Base-by-base conservation (phyloP, 2,329 filamentous ascomycete species). In the Boeremia lycopersici region DNA sequence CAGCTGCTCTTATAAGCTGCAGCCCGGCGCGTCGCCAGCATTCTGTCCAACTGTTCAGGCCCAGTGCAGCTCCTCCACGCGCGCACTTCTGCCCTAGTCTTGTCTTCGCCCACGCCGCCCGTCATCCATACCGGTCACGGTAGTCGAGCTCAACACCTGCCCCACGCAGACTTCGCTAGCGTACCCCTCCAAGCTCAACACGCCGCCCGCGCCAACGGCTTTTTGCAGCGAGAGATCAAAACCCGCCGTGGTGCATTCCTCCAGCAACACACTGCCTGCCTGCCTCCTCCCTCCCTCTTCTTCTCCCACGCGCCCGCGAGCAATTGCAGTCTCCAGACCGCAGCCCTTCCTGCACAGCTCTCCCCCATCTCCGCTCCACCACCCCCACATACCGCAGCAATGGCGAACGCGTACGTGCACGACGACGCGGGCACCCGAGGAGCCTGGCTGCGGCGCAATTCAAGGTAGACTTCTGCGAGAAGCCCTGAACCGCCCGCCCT, bases 331-430 rank as follows among this genome's bases (percentile, higher is more conserved):
- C 42, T 34, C 40, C 35, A 48, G 25, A 54, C 48, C 48, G 48
- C 56, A 58, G 38, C 58, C 57, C 49, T 49, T 13, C n/a, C 51
- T 48, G 44, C 56, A 42, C 51, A 61, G 35, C 53, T 56, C 53
- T 47, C 35, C 28, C 35, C 45, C 35, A 28, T 39, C 40, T n/a
- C 33, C 51, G 17, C 44, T n/a, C 30, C 51, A 28, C 45, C 44
- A 50, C 33, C 33, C 39, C 43, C 31, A 38, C 33, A 54, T 36
- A 54, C 53, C 56, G 52, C 62, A 63, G 76, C 70, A 71, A 87
- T 87, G 84, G 83, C 83, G 54, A 89, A 87, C 74, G 89, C 92
- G 76, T 85, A 95, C 76, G 65, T 69, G 56, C 28, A 51, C 39
- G 26, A 56, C 26, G 33, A 50, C 12, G 23, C 33, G 12, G 26